These are phyloP conservation scores for Coprinopsis strossmayeri DNA, from an alignment of 768 basidiomycete genomes.

Conservation along the genomic window DNA sequence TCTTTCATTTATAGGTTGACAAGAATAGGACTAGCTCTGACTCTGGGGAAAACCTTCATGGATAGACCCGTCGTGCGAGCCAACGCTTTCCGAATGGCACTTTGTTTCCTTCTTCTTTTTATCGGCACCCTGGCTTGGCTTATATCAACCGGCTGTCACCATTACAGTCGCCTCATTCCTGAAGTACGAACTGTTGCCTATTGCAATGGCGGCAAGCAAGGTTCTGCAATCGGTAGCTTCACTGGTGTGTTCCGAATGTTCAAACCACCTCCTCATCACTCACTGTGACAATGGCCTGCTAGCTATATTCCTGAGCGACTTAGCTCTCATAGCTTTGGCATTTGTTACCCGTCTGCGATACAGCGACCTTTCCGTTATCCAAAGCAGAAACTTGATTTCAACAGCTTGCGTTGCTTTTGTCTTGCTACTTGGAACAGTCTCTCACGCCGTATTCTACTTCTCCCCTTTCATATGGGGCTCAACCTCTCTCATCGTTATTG, in stretches of 20 bases:
- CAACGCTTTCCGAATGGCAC: neutral
- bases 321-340: neutral
- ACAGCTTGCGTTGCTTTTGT: neutral
- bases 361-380: neutral
- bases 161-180: neutral
- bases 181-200: neutral
- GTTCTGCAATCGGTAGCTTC: neutral
- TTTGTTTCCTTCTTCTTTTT: neutral
- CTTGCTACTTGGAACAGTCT: neutral
- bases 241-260: neutral
- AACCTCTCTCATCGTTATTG: neutral
- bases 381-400: neutral
- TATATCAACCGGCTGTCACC: neutral
- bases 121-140: neutral
- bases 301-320: neutral
- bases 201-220: neutral
- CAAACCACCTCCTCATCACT: too few relatives aligned
- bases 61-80: neutral
- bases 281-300: too few relatives aligned
- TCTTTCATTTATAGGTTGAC: too few relatives aligned
- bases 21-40: neutral
- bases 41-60: neutral
- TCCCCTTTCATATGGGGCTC: neutral
- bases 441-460: slow-evolving; percentile 1
- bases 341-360: neutral